Conservation (phyloP, 495 filamentous ascomycete genomes). For the Penicillium ucsense region DNA sequence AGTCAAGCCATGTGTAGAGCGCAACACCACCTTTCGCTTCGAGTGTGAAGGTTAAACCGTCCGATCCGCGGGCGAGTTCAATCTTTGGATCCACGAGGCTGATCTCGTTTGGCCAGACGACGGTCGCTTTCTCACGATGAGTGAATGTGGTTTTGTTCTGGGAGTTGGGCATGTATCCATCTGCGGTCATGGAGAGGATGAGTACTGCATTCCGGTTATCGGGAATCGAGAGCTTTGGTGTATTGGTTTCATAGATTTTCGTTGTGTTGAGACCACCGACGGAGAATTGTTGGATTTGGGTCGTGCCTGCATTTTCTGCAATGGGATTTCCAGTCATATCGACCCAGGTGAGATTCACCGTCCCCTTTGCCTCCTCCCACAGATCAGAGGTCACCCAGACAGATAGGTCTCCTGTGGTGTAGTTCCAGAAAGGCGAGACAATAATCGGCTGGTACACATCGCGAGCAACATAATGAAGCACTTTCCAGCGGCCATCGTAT, state of each 20-base stretch:
- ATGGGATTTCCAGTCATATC: conserved; percentile 29
- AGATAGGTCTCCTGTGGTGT: conserved; percentile 41
- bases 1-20: conserved; percentile 59
- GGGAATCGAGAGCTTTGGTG: conserved; percentile 22
- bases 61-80: conserved; percentile 29
- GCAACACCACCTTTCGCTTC: conserved; percentile 48
- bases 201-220: conserved; percentile 42
- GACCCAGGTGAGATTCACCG: conserved; percentile 29
- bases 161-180: conserved; percentile 47
- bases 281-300: conserved; percentile 29
- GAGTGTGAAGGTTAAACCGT: conserved; percentile 40
- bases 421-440: conserved; percentile 52
- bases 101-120: conserved; percentile 42
- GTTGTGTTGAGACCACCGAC: conserved; percentile 56
- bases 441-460: conserved; percentile 55
- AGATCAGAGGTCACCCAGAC: conserved; percentile 48
- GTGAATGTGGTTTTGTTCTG: conserved; percentile 32
- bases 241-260: conserved; percentile 36
- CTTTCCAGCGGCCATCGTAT: conserved; percentile 57
- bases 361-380: conserved; percentile 26
- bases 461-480: conserved; percentile 49
- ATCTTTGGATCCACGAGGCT: conserved; percentile 47
- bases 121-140: conserved; percentile 49
- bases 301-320: conserved; percentile 21
- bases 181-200: conserved; percentile 43